Evolutionary conservation across 1,284 basidiomycete genomes (phyloP), one percentile per base, ranked within the genome.

Genomic region (Cutaneotrichosporon cavernicola): DNA sequence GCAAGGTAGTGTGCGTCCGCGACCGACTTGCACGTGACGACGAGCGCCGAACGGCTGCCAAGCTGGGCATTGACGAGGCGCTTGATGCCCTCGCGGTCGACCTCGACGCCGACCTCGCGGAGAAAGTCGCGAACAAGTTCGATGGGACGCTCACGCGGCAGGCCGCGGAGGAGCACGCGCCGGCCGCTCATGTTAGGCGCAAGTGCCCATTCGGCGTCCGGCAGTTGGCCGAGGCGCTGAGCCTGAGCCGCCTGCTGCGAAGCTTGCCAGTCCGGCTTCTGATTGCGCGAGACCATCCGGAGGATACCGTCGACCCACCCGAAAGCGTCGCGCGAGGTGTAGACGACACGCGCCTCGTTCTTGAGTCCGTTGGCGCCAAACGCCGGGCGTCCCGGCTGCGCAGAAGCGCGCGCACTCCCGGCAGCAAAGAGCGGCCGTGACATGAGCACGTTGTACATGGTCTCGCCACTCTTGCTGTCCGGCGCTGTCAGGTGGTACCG

Each of bases 1-100:
- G 68, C 68, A 5, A 73, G 65, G 38, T 64, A 61, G 58, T 71
- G 62, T 0, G 73, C 73, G 26, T 65, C 64, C n/a, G 66, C 67
- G 14, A 73, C 70, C 1, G 74, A 67, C 5, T 67, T 60, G 43
- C 66, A 65, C 0, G 70, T 73, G 21, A 75, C 38, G 36, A 66
- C 69, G 55, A 43, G 40, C 2, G 32, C 21, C 11, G 55, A 38
- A 22, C 55, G 55, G 6, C 18, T 26, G 38, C 18, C 31, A 31
- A 53, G 51, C n/a, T 32, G 34, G 8, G 53, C 53, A 5, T 18
- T 22, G 16, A 22, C n/a, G 11, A 56, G 38, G 22, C 38, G 36
- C 22, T 40, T 38, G 32, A 43, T 14, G 3, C 26, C 55, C 11
- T 56, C 55, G 14, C 9, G 43, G 10, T 32, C 30, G 4, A 30